Evolutionary conservation across 2,329 filamentous ascomycete species (phyloP).

Genomic region (Fusarium temperatum): DNA sequence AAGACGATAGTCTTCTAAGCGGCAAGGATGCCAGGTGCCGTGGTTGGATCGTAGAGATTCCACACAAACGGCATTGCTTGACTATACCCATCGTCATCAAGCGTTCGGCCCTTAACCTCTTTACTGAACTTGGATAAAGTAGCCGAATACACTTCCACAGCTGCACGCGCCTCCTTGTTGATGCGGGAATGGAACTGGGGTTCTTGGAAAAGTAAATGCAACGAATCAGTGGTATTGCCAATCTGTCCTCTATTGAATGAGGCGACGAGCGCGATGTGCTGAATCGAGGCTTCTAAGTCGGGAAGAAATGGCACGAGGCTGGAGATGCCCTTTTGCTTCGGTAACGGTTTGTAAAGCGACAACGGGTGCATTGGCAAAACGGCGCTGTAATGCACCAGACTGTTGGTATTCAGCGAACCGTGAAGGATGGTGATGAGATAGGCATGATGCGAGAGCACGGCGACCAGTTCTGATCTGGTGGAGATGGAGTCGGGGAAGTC

Average conservation of each 20-base stretch:
- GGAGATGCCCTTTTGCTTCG: neutral
- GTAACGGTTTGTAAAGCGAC: neutral
- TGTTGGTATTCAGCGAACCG: neutral
- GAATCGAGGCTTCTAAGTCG: neutral
- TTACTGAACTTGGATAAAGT: accelerated
- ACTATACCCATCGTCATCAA: neutral
- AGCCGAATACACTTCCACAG: neutral
- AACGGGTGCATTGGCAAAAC: neutral
- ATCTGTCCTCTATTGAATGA: accelerated
- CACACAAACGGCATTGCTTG: neutral
- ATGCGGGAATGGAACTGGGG: neutral
- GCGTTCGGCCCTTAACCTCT: accelerated
- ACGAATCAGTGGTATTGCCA: neutral
- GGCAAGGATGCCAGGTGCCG: neutral
- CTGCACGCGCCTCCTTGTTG: neutral
- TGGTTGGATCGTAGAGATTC: neutral
- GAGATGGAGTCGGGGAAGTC: neutral
- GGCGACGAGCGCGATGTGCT: neutral
- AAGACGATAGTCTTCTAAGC: neutral
- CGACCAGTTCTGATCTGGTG: neutral
- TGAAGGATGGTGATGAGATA: neutral
- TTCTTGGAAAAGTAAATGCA: neutral
- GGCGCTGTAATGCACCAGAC: neutral
- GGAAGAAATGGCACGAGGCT: neutral
- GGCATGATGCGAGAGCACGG: neutral